A percentile compares a stretch with the other conserved stretches of the same genome.
Conservation (phyloP, 2,329 filamentous ascomycete genomes). For the Aureobasidium sp. region DNA sequence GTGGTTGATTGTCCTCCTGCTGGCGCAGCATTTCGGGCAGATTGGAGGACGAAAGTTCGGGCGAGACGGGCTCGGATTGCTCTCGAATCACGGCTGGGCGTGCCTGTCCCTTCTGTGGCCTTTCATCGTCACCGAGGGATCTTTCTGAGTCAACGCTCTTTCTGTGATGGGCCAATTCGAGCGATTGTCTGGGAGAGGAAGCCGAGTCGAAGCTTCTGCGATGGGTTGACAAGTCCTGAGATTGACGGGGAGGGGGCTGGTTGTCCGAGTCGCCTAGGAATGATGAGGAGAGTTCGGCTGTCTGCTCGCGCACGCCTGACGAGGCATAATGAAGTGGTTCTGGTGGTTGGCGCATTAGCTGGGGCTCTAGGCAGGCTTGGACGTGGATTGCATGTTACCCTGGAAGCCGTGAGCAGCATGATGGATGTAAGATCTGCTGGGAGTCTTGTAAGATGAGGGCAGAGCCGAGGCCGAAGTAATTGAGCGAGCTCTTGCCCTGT, state of each 20-base stretch:
- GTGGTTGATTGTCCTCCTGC: background rate
- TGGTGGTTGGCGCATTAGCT: slow-evolving; percentile 35
- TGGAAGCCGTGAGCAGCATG: slow-evolving; percentile 29
- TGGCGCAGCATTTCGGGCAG: slow-evolving; percentile 20
- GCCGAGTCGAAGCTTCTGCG: slow-evolving; percentile 18
- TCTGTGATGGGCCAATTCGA: slow-evolving; percentile 11
- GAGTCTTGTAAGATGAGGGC: slow-evolving; percentile 35
- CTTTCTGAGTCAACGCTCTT: slow-evolving; percentile 17
- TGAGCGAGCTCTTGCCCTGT: slow-evolving; percentile 23
- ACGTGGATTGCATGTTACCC: slow-evolving; percentile 15
- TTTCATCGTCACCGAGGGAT: slow-evolving; percentile 22
- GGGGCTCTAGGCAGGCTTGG: background rate
- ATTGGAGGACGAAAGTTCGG: slow-evolving; percentile 24
- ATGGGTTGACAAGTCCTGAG: slow-evolving; percentile 12
- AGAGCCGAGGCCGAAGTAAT: slow-evolving; percentile 26
- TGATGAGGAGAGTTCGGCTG: slow-evolving; percentile 41
- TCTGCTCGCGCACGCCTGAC: slow-evolving; percentile 41
- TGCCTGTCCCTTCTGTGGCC: slow-evolving; percentile 11
- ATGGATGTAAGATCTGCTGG: slow-evolving; percentile 40
- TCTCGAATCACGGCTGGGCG: slow-evolving; percentile 36
- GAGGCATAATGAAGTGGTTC: slow-evolving; percentile 48
- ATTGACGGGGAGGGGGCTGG: slow-evolving; percentile 8
- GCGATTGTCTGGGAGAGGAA: slow-evolving; percentile 28
- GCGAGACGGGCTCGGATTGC: slow-evolving; percentile 36
- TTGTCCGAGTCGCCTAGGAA: slow-evolving; percentile 39